These are phyloP conservation scores for Lasiodiplodia sp. DNA, from an alignment of 2,329 filamentous ascomycete genomes.

Conservation along the genomic window DNA sequence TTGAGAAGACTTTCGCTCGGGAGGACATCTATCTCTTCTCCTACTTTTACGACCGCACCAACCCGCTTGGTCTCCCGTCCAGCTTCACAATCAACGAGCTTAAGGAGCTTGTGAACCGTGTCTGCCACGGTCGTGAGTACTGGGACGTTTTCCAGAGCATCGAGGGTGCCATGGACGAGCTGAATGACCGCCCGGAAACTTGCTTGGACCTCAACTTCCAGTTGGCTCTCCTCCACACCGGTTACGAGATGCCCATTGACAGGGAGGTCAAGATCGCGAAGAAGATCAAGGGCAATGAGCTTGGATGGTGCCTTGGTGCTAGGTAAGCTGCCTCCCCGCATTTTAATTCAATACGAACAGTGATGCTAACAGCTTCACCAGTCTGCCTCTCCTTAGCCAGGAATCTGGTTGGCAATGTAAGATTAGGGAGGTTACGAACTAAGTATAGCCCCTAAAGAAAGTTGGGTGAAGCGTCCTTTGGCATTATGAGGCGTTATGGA, in stretches of 20 bases:
- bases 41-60: constrained; percentile 96
- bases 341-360: constrained; percentile 46
- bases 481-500: constrained; percentile 28
- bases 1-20: constrained; percentile 87
- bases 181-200: constrained; percentile 83
- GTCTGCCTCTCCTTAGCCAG: constrained; percentile 81
- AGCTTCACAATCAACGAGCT: constrained; percentile 92
- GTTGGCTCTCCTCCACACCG: constrained; percentile 88
- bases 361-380: constrained; percentile 45
- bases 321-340: constrained; percentile 67
- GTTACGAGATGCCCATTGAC: constrained; percentile 97
- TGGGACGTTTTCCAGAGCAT: constrained; percentile 85
- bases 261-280: constrained; percentile 97
- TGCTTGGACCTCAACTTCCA: constrained; percentile 98
- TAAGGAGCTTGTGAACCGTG: constrained; percentile 81
- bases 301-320: constrained; percentile 97
- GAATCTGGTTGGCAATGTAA: constrained; percentile 91
- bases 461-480: background rate
- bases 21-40: constrained; percentile 97
- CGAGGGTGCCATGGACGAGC: constrained; percentile 79
- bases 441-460: background rate
- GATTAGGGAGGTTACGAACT: constrained; percentile 69
- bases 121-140: constrained; percentile 77
- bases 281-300: constrained; percentile 96
- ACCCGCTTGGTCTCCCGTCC: constrained; percentile 96